Conservation (phyloP, 2,329 filamentous ascomycete genomes). For the Stenocarpella maydis region DNA sequence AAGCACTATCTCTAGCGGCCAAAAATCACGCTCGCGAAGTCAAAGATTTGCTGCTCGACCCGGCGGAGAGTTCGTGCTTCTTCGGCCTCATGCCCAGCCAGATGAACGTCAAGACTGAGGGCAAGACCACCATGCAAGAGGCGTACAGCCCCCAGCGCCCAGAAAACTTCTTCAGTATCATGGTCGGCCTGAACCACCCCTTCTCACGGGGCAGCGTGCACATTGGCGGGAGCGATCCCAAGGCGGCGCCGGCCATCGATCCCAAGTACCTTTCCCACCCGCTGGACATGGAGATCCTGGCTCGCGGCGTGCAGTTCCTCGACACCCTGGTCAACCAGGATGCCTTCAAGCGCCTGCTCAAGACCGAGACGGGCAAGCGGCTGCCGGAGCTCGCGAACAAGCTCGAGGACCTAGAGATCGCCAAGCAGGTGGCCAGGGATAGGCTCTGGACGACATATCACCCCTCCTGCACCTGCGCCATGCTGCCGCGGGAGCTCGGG, state of each 20-base stretch:
- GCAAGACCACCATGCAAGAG: neutral
- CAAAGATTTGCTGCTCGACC: conserved; percentile 9
- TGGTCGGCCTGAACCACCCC: conserved; percentile 63
- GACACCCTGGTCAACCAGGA: conserved; percentile 49
- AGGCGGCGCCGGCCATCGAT: conserved; percentile 57
- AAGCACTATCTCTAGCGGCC: neutral
- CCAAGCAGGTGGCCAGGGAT: conserved; percentile 12
- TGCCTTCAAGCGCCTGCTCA: conserved; percentile 50
- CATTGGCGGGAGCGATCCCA: conserved; percentile 52
- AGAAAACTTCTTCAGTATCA: conserved; percentile 52
- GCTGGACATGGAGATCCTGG: conserved; percentile 54
- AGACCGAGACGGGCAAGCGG: conserved; percentile 31
- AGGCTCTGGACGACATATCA: conserved; percentile 24
- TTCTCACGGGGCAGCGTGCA: conserved; percentile 65
- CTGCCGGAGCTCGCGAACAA: conserved; percentile 27
- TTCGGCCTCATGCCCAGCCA: conserved; percentile 28
- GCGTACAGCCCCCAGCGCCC: conserved; percentile 2
- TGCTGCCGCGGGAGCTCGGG: conserved; percentile 20
- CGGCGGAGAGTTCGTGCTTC: conserved; percentile 23
- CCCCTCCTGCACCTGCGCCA: conserved; percentile 25
- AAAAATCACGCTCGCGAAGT: conserved; percentile 20
- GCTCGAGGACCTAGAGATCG: too few relatives aligned
- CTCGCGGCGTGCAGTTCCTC: conserved; percentile 50
- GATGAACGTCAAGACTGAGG: conserved; percentile 23
- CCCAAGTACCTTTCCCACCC: conserved; percentile 61